Conservation (phyloP, 1,284 basidiomycete genomes). For the Serendipita sp. region DNA sequence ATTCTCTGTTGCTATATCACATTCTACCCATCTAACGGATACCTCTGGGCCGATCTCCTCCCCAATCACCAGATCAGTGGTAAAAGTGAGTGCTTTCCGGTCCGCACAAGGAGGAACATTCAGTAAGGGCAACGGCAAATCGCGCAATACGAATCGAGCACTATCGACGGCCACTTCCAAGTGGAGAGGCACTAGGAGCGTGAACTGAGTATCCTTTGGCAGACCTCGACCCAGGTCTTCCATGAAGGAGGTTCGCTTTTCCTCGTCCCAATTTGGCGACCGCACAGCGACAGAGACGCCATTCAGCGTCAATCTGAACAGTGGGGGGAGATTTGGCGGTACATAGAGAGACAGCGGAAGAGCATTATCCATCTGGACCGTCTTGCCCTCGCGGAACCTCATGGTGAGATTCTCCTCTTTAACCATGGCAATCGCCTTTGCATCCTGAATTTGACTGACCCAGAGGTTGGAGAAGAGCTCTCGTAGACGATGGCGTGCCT, state of each 20-base stretch:
- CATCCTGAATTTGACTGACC: constrained; percentile 35
- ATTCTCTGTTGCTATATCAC: constrained; percentile 42
- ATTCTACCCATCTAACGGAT: constrained; percentile 62
- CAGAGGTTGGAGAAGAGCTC: constrained; percentile 70
- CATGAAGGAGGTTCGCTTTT: constrained; percentile 54
- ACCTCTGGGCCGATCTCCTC: constrained; percentile 72
- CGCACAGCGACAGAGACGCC: constrained; percentile 45
- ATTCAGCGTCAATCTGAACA: constrained; percentile 58
- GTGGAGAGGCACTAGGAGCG: constrained; percentile 75
- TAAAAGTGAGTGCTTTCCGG: constrained; percentile 45
- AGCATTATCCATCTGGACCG: constrained; percentile 10
- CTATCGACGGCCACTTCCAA: constrained; percentile 57
- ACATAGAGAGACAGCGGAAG: constrained; percentile 30
- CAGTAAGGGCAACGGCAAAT: constrained; percentile 63
- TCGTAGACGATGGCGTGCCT: constrained; percentile 62
- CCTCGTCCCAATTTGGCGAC: constrained; percentile 48
- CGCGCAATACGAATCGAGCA: constrained; percentile 56
- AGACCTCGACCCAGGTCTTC: constrained; percentile 55
- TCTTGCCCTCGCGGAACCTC: constrained; percentile 20
- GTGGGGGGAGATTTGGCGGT: constrained; percentile 43
- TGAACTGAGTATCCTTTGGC: constrained; percentile 59
- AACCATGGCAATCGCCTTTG: constrained; percentile 17
- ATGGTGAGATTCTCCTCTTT: constrained; percentile 22
- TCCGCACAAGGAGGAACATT: constrained; percentile 37
- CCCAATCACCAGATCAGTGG: constrained; percentile 73